Evolutionary conservation across 768 basidiomycete species (phyloP), one percentile per base, ranked within the genome.

Genomic region (Podaxis carcinomalis): DNA sequence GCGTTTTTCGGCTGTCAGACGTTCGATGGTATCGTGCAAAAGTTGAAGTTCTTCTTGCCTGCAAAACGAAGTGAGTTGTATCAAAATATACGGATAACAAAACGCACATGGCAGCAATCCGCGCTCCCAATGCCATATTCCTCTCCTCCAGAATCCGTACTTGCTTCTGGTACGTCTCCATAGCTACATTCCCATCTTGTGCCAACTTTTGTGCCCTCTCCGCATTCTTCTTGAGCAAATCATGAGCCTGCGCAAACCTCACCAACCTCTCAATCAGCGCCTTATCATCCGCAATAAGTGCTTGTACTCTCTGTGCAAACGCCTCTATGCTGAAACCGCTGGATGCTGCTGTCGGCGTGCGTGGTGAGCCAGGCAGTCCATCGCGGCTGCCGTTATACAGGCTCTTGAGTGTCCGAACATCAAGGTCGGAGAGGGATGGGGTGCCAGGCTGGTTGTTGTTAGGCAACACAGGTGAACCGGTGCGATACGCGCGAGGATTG

Each of bases 101-200:
- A 63, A 76, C 83, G 62, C 66, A 91, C 90, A 92, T 64, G 13
- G 77, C 75, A 35, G 83, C 77, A 56, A 86, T 81, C 68, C 80
- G 80, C 23, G 78, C 69, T 36, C 79, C 77, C 59, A 87, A 70
- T 7, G 70, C 64, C 65, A 80, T 70, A 65, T 92, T 87, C 59
- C 90, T 81, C 67, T 92, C 90, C 68, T 95, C 92, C 59, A 96
- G 77, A 23, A 80, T 83, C 67, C 82, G 80, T 3, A 95, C 88
- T 69, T 96, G 93, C 74, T 87, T 89, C 77, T 96, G 92, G 68
- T 97, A 96, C 16, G 89, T 93, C 77, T 93, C 92, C 44, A 97
- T 74, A 25, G 89, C 92, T 19, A 69, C 72, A 62, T 84, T 87
- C 42, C 89, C 90, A 54, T 95, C 94, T 71, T 89, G 87, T 3